A percentile compares a stretch with the other conserved stretches of the same genome.
phyloP scores from a whole-genome alignment of 2,329 filamentous ascomycete species.

The Fusarium subtropicale region DNA sequence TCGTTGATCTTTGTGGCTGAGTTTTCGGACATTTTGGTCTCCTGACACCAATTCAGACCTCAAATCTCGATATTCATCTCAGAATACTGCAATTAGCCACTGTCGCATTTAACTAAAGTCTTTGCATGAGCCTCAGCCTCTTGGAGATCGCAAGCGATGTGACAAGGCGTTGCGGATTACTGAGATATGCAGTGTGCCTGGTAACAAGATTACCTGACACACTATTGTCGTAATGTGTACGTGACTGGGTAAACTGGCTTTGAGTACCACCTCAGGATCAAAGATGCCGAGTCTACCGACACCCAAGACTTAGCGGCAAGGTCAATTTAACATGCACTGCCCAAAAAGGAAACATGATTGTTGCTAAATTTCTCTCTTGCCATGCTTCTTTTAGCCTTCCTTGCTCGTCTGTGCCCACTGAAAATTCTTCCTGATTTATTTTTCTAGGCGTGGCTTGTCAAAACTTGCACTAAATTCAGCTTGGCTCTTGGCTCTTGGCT shows the following conservation, averaged over 20 bases:
- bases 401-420: background rate
- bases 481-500: slow-evolving; percentile 20
- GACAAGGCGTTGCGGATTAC: background rate
- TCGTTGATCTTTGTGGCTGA: slow-evolving; percentile 35
- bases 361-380: slow-evolving; percentile 8
- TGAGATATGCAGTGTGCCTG: slow-evolving; percentile 19
- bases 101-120: background rate
- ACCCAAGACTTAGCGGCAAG: slow-evolving; percentile 18
- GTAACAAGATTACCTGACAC: slow-evolving; percentile 37
- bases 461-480: slow-evolving; percentile 14
- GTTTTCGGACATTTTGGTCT: slow-evolving; percentile 8
- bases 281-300: slow-evolving; percentile 42
- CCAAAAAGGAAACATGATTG: slow-evolving; percentile 27
- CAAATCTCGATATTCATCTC: slow-evolving; percentile 28
- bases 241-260: slow-evolving; percentile 14
- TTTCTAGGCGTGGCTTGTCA: slow-evolving; percentile 15
- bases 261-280: slow-evolving; percentile 12
- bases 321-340: slow-evolving; percentile 15
- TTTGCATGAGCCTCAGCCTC: slow-evolving; percentile 17
- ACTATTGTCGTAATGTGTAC: slow-evolving; percentile 32
- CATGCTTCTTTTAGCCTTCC: slow-evolving; percentile 7
- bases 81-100: background rate
- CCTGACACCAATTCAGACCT: background rate
- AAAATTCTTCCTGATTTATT: slow-evolving; percentile 27
- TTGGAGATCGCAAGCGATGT: slow-evolving; percentile 11